phyloP scores from a whole-genome alignment of 1,139 yeast genomes.

The Candida tetrigidarum region DNA sequence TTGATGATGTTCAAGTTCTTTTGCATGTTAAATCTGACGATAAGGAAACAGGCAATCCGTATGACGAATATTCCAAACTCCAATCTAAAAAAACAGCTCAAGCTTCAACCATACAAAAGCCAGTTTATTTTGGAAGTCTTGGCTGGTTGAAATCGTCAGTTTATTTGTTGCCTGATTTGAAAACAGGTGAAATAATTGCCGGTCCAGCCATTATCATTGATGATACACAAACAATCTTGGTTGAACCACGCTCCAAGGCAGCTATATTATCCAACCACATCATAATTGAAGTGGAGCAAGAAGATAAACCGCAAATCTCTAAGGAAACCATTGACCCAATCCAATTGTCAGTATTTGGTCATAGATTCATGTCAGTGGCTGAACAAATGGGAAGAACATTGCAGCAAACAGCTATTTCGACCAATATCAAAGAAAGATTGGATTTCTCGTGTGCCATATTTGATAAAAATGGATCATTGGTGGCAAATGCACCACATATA shows the following conservation, averaged over 20 bases:
- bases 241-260: conserved; percentile 75
- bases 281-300: conserved; percentile 39
- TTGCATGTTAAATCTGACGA: conserved; percentile 36
- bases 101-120: conserved; percentile 15
- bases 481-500: conserved; percentile 87
- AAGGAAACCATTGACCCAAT: conserved; percentile 61
- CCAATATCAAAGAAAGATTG: conserved; percentile 83
- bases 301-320: conserved; percentile 28
- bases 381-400: conserved; percentile 88
- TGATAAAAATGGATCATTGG: conserved; percentile 73
- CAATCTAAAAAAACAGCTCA: conserved; percentile 9
- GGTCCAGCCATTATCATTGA: conserved; percentile 92
- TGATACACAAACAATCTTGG: conserved; percentile 82
- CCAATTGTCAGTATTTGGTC: conserved; percentile 77
- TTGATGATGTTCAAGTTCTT: conserved; percentile 78
- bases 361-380: conserved; percentile 86
- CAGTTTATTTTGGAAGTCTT: conserved; percentile 34
- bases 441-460: conserved; percentile 88
- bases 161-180: conserved; percentile 51
- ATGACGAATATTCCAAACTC: conserved; percentile 28
- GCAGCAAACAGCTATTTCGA: conserved; percentile 79
- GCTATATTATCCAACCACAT: conserved; percentile 58
- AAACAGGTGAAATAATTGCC: conserved; percentile 52
- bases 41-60: conserved; percentile 37
- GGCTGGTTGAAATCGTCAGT: conserved; percentile 60